phyloP scores from a whole-genome alignment of 2,329 filamentous ascomycete species.

The Acrodontium crateriforme region DNA sequence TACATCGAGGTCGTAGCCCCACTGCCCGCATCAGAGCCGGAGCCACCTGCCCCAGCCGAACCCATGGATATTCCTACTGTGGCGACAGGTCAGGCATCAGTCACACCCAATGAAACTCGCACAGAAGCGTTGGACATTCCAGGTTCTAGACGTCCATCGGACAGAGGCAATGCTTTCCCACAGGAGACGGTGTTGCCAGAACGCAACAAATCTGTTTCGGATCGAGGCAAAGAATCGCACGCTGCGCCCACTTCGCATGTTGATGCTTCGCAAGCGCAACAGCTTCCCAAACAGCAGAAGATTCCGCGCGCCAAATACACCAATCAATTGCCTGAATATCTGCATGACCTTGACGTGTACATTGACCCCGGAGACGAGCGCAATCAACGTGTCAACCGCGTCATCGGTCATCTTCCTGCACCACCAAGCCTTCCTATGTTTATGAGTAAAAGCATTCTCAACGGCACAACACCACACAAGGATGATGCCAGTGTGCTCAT shows the following conservation, averaged over 20 bases:
- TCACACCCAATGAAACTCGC: too few relatives aligned
- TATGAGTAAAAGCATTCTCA: slow-evolving; percentile 85
- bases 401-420: slow-evolving; percentile 60
- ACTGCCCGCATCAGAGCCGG: slow-evolving; percentile 10
- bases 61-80: slow-evolving; percentile 20
- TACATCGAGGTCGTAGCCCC: slow-evolving; percentile 66
- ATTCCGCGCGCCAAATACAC: slow-evolving; percentile 49
- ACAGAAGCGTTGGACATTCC: slow-evolving; percentile 43
- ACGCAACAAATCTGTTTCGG: slow-evolving; percentile 4
- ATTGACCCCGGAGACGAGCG: slow-evolving; percentile 49
- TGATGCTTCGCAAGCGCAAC: not conserved
- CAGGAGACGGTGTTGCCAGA: slow-evolving; percentile 12
- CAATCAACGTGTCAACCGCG: slow-evolving; percentile 60
- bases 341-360: slow-evolving; percentile 64
- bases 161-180: slow-evolving; percentile 7
- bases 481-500: slow-evolving; percentile 95
- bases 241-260: not conserved
- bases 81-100: slow-evolving; percentile 12
- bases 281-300: slow-evolving; percentile 10
- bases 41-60: slow-evolving; percentile 15
- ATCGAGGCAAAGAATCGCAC: not conserved
- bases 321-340: slow-evolving; percentile 64
- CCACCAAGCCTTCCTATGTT: slow-evolving; percentile 83
- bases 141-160: too few relatives aligned
- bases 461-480: slow-evolving; percentile 82